These are phyloP conservation scores for Ogataea paradorogensis DNA, from an alignment of 805 yeast species.

Conservation along the genomic window DNA sequence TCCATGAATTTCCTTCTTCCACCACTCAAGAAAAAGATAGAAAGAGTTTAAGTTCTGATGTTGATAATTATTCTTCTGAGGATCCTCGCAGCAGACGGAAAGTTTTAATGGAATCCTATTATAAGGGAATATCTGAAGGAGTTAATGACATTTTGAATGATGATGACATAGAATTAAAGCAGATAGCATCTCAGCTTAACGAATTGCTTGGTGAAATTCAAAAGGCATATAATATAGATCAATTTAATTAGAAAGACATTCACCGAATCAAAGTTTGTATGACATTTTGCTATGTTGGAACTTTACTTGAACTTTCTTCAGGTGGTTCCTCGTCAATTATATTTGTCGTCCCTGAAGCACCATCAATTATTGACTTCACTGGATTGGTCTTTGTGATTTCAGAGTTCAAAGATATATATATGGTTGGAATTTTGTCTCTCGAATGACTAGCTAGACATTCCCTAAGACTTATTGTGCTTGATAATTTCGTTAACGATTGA, in stretches of 20 bases:
- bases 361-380: background rate
- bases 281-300: background rate
- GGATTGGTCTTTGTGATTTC: conserved; percentile 24
- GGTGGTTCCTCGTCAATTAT: conserved; percentile 23
- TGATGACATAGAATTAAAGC: conserved; percentile 34
- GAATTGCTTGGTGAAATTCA: conserved; percentile 18
- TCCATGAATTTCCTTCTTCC: background rate
- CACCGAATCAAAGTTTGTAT: background rate
- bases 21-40: background rate
- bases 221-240: conserved; percentile 15
- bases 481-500: too few relatives aligned
- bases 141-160: conserved; percentile 53
- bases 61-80: conserved; percentile 52
- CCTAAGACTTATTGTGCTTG: background rate
- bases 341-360: conserved; percentile 1
- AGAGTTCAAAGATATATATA: conserved; percentile 40
- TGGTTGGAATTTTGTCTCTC: conserved; percentile 66
- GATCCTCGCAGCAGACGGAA: conserved; percentile 56
- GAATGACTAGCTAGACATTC: conserved; percentile 38
- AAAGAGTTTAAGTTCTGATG: conserved; percentile 26
- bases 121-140: conserved; percentile 47
- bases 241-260: background rate
- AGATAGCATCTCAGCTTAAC: conserved; percentile 16
- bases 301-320: conserved; percentile 23
- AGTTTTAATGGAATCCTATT: conserved; percentile 52